phyloP scores from a whole-genome alignment of 495 filamentous ascomycete species.

The Daldinia grandis region DNA sequence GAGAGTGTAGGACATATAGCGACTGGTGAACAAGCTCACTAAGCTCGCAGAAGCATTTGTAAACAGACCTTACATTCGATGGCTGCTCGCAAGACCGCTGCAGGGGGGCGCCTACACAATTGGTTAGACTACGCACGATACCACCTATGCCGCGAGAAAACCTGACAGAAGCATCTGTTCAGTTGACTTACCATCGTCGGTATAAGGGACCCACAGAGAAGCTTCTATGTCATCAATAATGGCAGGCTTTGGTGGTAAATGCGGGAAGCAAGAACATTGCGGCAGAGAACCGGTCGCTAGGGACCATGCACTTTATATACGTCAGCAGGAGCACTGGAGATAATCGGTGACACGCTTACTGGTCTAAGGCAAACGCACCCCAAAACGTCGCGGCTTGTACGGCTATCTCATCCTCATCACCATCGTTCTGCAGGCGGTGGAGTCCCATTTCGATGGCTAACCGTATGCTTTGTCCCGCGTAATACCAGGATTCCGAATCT shows the following conservation, averaged over 20 bases:
- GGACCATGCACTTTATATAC: constrained; percentile 64
- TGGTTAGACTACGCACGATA: constrained; percentile 18
- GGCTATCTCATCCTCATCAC: constrained; percentile 62
- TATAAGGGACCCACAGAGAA: constrained; percentile 66
- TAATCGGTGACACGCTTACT: constrained; percentile 55
- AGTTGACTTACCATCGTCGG: constrained; percentile 59
- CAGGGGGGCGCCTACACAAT: constrained; percentile 51
- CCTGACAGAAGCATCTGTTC: background rate
- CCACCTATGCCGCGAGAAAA: background rate
- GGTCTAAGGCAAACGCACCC: constrained; percentile 74
- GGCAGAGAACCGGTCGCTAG: constrained; percentile 69
- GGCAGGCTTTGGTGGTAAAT: constrained; percentile 64
- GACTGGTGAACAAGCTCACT: constrained; percentile 73
- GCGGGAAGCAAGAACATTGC: constrained; percentile 66
- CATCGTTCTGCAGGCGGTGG: constrained; percentile 57
- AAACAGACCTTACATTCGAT: constrained; percentile 65
- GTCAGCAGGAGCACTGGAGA: constrained; percentile 39
- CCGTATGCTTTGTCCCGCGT: constrained; percentile 70
- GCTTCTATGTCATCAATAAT: constrained; percentile 64
- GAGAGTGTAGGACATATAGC: constrained; percentile 69
- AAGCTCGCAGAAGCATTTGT: constrained; percentile 69
- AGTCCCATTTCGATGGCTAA: constrained; percentile 73
- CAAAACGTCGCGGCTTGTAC: constrained; percentile 76
- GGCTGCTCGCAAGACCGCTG: constrained; percentile 61
- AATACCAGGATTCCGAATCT: constrained; percentile 73